These are phyloP conservation scores for Cladosporium sp. DNA, from an alignment of 2,329 filamentous ascomycete species.

Conservation along the genomic window DNA sequence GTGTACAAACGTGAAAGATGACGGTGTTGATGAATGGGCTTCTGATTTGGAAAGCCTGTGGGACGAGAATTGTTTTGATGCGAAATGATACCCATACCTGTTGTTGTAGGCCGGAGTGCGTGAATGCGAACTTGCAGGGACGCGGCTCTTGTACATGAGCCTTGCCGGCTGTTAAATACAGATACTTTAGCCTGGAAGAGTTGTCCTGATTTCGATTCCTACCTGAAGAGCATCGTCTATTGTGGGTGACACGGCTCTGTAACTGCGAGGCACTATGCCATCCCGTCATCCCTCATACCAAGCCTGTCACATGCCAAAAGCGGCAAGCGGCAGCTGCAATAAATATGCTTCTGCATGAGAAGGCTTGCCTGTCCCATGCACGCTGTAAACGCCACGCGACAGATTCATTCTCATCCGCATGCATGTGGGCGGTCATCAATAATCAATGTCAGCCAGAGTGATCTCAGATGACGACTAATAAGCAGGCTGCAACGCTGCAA, in stretches of 20 bases:
- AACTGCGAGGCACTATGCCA: neutral
- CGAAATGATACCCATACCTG: conserved; percentile 6
- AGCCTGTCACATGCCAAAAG: conserved; percentile 2
- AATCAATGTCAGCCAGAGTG: neutral
- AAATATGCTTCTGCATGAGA: neutral
- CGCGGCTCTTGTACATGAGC: neutral
- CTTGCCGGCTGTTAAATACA: neutral
- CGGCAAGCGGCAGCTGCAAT: conserved; percentile 1
- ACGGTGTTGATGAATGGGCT: neutral
- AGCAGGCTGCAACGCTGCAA: neutral
- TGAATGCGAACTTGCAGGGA: neutral
- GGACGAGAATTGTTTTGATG: neutral
- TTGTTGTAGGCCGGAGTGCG: neutral
- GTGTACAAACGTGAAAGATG: neutral
- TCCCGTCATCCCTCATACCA: neutral
- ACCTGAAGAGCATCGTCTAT: neutral
- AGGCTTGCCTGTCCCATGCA: neutral
- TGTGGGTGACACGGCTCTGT: neutral
- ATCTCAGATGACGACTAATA: neutral
- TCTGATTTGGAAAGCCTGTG: neutral
- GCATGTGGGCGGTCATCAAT: neutral
- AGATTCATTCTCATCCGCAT: neutral
- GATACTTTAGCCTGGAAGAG: neutral
- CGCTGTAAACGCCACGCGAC: neutral
- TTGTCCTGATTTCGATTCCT: neutral